A percentile compares a stretch with the other conserved stretches of the same genome.
Conservation (phyloP, 371 early-diverging fungal genomes). For the Basidiobolus meristosporus region DNA sequence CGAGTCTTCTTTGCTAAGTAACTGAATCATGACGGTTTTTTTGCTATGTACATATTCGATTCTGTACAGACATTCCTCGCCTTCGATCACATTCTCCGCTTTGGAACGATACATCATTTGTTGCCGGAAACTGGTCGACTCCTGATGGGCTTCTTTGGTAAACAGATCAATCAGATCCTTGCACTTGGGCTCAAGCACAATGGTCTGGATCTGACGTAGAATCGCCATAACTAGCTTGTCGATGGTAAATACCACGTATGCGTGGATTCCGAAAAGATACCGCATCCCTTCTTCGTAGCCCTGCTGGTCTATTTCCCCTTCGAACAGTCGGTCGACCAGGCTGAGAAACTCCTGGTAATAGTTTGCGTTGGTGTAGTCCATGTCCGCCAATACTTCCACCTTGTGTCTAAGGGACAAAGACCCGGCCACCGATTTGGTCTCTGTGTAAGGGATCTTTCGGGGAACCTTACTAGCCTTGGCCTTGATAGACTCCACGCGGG, state of each 20-base stretch:
- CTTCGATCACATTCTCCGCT: conserved; percentile 53
- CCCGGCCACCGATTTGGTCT: conserved; percentile 28
- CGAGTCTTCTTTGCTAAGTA: conserved; percentile 21
- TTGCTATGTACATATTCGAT: conserved; percentile 52
- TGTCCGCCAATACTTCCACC: neutral
- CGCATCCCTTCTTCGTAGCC: conserved; percentile 86
- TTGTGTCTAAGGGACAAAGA: neutral
- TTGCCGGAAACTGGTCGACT: conserved; percentile 37
- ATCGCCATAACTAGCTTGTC: conserved; percentile 63
- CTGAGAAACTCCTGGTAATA: conserved; percentile 57
- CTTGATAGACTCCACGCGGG: conserved; percentile 60
- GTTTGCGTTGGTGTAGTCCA: conserved; percentile 13
- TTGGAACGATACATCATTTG: conserved; percentile 66
- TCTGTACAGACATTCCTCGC: conserved; percentile 70
- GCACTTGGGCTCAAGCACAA: conserved; percentile 27
- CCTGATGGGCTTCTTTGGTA: conserved; percentile 17
- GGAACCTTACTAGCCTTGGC: conserved; percentile 24
- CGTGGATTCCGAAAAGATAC: conserved; percentile 67
- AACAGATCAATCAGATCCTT: conserved; percentile 39
- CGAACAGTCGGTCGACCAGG: conserved; percentile 55
- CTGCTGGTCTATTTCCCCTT: conserved; percentile 60
- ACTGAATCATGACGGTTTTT: neutral
- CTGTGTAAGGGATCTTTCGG: neutral
- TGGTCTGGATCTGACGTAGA: conserved; percentile 48
- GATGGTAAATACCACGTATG: conserved; percentile 67